Evolutionary conservation across 2,329 filamentous ascomycete species (phyloP).

Genomic region (Pyrenochaeta sp.): DNA sequence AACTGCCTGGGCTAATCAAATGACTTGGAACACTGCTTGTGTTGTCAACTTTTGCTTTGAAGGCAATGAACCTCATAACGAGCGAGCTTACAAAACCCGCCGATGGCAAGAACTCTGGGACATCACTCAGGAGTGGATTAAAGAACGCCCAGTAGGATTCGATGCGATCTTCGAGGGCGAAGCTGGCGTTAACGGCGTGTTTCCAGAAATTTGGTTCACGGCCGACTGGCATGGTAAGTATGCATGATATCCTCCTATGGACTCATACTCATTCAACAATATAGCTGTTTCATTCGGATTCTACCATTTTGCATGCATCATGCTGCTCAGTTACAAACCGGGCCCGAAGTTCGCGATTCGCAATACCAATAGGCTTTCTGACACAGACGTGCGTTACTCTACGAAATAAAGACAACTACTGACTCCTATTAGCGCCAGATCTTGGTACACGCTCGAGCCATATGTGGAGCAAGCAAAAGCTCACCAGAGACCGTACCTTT

Average conservation of each 20-base stretch:
- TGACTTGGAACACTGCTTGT: conserved; percentile 42
- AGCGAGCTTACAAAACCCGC: conserved; percentile 15
- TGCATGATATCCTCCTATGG: too few species aligned
- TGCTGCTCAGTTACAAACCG: conserved; percentile 42
- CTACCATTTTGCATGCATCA: conserved; percentile 40
- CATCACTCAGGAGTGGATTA: conserved; percentile 31
- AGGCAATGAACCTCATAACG: conserved; percentile 14
- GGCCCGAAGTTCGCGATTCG: conserved; percentile 38
- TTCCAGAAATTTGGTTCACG: conserved; percentile 40
- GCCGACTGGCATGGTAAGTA: conserved; percentile 43
- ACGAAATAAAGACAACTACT: background rate
- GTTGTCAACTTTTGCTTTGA: conserved; percentile 44
- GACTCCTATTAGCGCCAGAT: conserved; percentile 24
- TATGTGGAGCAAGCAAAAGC: conserved; percentile 37
- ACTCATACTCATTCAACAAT: background rate
- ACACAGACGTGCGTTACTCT: conserved; percentile 26
- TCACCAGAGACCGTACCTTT: conserved; percentile 33
- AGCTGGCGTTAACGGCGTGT: conserved; percentile 16
- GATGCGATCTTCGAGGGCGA: conserved; percentile 38
- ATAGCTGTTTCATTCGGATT: conserved; percentile 36
- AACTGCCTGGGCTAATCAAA: conserved; percentile 44
- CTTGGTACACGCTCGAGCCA: conserved; percentile 33
- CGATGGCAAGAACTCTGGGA: conserved; percentile 37
- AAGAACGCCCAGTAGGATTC: conserved; percentile 35
- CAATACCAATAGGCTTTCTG: conserved; percentile 24